phyloP scores from a whole-genome alignment of 768 basidiomycete species.

The Kwoniella shandongensis region DNA sequence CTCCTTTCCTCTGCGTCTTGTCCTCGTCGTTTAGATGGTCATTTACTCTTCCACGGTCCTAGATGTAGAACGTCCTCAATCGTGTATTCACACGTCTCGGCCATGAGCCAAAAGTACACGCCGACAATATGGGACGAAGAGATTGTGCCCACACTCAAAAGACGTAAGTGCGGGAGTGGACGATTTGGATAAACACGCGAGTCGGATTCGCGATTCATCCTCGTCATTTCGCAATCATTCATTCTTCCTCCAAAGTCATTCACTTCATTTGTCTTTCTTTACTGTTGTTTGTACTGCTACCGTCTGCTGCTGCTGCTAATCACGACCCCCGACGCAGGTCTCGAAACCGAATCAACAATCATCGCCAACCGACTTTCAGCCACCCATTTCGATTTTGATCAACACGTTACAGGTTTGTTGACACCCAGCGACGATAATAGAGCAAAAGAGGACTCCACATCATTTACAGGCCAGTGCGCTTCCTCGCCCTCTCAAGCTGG shows the following conservation, averaged over 20 bases:
- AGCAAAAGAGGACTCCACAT: not conserved
- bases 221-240: not conserved
- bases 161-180: constrained; percentile 24
- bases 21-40: too few relatives aligned
- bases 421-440: not conserved
- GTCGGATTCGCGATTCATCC: not conserved
- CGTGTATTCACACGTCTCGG: not conserved
- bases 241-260: not conserved
- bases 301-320: not conserved
- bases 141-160: constrained; percentile 36
- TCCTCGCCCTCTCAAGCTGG: constrained; percentile 7
- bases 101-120: not conserved
- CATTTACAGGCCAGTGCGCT: constrained; percentile 3
- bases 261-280: not conserved
- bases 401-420: not conserved
- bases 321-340: constrained; percentile 14
- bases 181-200: not conserved
- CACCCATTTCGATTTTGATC: constrained; percentile 12
- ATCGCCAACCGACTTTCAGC: constrained; percentile 33
- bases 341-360: constrained; percentile 34
- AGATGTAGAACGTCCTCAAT: too few relatives aligned
- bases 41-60: too few relatives aligned
- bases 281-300: not conserved
- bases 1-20: not conserved
- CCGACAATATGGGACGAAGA: constrained; percentile 31